These are phyloP conservation scores for Sphagnum tenellum DNA, from an alignment of 225 moss, liverwort and hornwort species.

Conservation along the genomic window DNA sequence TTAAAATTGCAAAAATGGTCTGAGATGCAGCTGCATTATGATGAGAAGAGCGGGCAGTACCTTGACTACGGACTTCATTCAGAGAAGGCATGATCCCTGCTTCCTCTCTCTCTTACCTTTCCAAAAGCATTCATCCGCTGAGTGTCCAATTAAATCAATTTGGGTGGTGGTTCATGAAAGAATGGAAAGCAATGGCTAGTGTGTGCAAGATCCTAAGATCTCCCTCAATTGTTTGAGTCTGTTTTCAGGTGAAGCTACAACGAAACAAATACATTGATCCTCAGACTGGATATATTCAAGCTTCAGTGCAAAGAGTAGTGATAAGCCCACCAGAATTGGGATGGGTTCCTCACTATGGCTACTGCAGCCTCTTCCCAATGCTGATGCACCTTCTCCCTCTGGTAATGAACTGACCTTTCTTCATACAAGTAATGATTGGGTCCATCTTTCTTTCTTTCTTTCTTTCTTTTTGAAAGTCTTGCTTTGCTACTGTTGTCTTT, in stretches of 20 bases:
- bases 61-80: conserved; percentile 86
- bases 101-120: neutral
- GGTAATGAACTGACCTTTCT: conserved; percentile 17
- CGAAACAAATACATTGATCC: conserved; percentile 52
- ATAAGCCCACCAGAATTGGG: conserved; percentile 57
- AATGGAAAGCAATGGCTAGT: neutral
- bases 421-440: no score
- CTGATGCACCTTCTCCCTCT: conserved; percentile 71
- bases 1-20: neutral
- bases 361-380: conserved; percentile 84
- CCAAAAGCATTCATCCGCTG: conserved; percentile 6
- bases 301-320: conserved; percentile 52
- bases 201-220: neutral
- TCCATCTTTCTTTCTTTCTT: no score
- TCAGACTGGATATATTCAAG: conserved; percentile 47
- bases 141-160: neutral
- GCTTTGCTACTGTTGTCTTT: no score
- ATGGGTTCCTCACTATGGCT: conserved; percentile 91
- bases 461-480: no score
- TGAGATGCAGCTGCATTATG: conserved; percentile 73
- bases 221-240: neutral
- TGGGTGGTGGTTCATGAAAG: neutral
- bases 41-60: conserved; percentile 68
- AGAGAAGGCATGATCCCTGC: conserved; percentile 46
- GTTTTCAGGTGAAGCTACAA: conserved; percentile 66